Base-by-base conservation (phyloP, 208 protist genomes). In the Wallacemonas sp. region DNA sequence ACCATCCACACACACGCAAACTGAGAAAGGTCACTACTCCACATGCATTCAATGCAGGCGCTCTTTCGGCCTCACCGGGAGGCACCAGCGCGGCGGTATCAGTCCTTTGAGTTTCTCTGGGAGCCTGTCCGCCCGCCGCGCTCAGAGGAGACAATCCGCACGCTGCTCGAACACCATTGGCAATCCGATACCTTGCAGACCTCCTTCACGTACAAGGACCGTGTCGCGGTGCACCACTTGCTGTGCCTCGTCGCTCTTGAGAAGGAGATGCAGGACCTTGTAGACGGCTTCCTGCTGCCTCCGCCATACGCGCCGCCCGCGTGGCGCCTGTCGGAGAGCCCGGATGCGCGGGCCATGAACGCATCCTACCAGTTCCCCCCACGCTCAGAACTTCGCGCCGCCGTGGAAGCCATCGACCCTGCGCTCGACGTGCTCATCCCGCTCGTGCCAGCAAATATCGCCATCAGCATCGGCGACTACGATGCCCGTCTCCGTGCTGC, bases 401-500 rank as follows among this genome's bases (percentile, higher is more conserved):
- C 86, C n/a, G 80, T 86, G 55, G 27, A 70, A 17, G 48, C 65
- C 2, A 61, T 95, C 19, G 68, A 75, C 34, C 74, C 74, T 2
- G 48, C 69, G 0, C 76, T 95, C 2, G 86, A 93, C 57, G 70
- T 65, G 29, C 30, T 87, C 16, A 61, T 93, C 17, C 75, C 80
- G 36, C 70, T 86, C 19, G 61, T 93, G 30, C 87, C 90, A 16
- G 80, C 93, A 38, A 82, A 85, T 63, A 58, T 95, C 0, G 81
- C 77, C 8, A 32, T 91, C 33, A 62, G 78, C 1, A 60, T 85
- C 14, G 85, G 80, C 23, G 21, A 72, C 0, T 95, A 95, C 61
- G 85, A 93, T 39, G 86, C 89, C 1, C 76, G 82, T 11, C 75
- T 93, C 26, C 86, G 87, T 4, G 84, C 85, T 0, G 86, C 80